Conservation (phyloP, 441 rosid genomes). For the Brassica balearica region DNA sequence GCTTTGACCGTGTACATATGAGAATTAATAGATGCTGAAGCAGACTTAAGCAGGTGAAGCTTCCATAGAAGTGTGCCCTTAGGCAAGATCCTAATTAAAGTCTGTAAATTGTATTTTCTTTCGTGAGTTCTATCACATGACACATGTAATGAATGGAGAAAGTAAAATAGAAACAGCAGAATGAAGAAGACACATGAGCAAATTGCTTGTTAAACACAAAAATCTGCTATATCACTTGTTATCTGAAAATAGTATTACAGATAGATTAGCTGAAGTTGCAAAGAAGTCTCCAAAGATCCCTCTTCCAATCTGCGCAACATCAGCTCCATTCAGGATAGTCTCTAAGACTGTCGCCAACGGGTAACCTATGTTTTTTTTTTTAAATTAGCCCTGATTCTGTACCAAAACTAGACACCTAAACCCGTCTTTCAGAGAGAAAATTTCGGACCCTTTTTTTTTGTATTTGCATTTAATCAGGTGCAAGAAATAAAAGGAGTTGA, state of each 20-base stretch:
- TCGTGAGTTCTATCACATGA: not conserved
- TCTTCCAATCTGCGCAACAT: slow-evolving; percentile 42
- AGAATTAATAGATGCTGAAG: slow-evolving; percentile 57
- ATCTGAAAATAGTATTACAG: slow-evolving; percentile 45
- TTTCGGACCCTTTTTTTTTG: not conserved
- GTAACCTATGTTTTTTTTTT: slow-evolving; percentile 45
- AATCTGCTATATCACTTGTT: not conserved
- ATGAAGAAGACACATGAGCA: not conserved
- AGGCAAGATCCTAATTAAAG: slow-evolving; percentile 55
- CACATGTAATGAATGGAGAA: not conserved
- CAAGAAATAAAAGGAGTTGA: not conserved
- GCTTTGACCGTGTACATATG: slow-evolving; percentile 61
- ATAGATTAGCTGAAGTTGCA: slow-evolving; percentile 47
- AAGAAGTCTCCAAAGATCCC: slow-evolving; percentile 49
- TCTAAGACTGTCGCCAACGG: slow-evolving; percentile 45
- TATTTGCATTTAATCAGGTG: not conserved
- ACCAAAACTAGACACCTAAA: slow-evolving; percentile 18
- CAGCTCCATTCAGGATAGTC: slow-evolving; percentile 47
- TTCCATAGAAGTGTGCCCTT: slow-evolving; percentile 71
- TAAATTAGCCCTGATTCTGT: not conserved
- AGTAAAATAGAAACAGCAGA: not conserved
- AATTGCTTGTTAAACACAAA: not conserved
- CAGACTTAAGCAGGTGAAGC: slow-evolving; percentile 61
- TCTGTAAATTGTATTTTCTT: slow-evolving; percentile 46
- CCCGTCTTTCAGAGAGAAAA: slow-evolving; percentile 8